These are phyloP conservation scores for Gaultheria prostrata DNA, from an alignment of 148 eudicot genomes.

Conservation along the genomic window DNA sequence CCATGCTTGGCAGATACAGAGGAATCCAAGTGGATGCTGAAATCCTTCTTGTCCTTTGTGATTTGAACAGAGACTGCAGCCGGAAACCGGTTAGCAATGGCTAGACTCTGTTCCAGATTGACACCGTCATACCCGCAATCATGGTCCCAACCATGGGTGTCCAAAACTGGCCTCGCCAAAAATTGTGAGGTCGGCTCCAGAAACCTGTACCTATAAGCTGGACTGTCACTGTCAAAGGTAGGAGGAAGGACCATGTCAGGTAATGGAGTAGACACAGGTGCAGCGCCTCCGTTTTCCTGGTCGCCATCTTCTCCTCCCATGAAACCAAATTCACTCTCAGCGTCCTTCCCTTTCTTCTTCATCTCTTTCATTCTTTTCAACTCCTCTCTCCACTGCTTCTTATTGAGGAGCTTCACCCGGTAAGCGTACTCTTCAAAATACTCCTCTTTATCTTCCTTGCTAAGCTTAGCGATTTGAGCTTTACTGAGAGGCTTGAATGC, in stretches of 20 bases:
- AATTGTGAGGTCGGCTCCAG: constrained; percentile 93
- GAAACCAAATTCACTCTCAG: constrained; percentile 30
- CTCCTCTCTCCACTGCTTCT: constrained; percentile 93
- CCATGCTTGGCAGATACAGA: constrained; percentile 79
- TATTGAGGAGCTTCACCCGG: constrained; percentile 90
- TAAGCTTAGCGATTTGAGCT: constrained; percentile 70
- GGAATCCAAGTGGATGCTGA: constrained; percentile 79
- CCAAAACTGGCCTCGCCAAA: constrained; percentile 85
- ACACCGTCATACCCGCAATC: constrained; percentile 99
- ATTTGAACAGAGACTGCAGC: constrained; percentile 62
- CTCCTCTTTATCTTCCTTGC: constrained; percentile 76
- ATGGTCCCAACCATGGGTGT: constrained; percentile 98
- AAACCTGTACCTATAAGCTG: constrained; percentile 81
- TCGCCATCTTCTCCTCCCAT: constrained; percentile 67
- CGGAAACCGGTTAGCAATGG: constrained; percentile 64
- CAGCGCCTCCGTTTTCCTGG: constrained; percentile 53
- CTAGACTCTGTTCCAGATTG: constrained; percentile 73
- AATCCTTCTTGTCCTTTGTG: constrained; percentile 92
- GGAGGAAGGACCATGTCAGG: constrained; percentile 97
- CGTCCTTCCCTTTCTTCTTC: constrained; percentile 59
- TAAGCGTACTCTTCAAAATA: constrained; percentile 92
- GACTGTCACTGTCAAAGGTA: constrained; percentile 86
- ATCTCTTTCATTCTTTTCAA: constrained; percentile 74
- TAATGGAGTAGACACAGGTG: constrained; percentile 82
- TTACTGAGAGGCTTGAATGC: constrained; percentile 89